A percentile compares a stretch with the other conserved stretches of the same genome.
These are phyloP conservation scores for Thelonectria blattea DNA, from an alignment of 2,329 filamentous ascomycete genomes.

Conservation along the genomic window DNA sequence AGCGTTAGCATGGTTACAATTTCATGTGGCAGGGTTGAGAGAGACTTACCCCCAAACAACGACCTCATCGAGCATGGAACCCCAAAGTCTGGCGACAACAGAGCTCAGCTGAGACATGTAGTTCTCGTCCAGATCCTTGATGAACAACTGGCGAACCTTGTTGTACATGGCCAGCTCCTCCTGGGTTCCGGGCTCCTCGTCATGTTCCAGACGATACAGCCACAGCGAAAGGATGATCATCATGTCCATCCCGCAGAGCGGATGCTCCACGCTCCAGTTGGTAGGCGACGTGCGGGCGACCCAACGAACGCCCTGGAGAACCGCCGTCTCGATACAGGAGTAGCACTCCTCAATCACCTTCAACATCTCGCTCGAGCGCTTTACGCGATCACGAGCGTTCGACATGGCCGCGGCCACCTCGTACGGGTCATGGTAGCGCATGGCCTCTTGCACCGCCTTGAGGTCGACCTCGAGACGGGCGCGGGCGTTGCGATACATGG, in stretches of 20 bases:
- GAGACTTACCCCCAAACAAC: constrained; percentile 96
- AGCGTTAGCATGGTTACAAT: constrained; percentile 27
- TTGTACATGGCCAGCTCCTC: constrained; percentile 91
- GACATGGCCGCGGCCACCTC: constrained; percentile 98
- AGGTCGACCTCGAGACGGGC: constrained; percentile 93
- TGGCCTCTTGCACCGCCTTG: constrained; percentile 92
- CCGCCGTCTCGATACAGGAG: constrained; percentile 95
- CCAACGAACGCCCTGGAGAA: constrained; percentile 94
- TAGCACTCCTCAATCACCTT: constrained; percentile 98
- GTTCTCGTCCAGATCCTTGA: constrained; percentile 85
- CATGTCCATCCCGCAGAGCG: constrained; percentile 92
- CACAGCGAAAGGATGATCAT: constrained; percentile 98
- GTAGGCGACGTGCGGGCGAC: constrained; percentile 96
- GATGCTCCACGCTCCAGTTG: constrained; percentile 99
- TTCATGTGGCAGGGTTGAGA: neutral
- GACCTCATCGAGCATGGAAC: constrained; percentile 97
- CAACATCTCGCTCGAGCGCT: constrained; percentile 96
- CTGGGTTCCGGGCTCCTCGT: constrained; percentile 86
- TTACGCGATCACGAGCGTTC: constrained; percentile 88
- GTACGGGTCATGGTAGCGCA: constrained; percentile 96
- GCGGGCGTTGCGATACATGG: constrained; percentile 92
- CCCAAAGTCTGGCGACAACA: constrained; percentile 95
- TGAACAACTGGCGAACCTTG: constrained; percentile 88
- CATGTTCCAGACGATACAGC: constrained; percentile 99
- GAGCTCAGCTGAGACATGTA: constrained; percentile 88